These are phyloP conservation scores for Castanea crenata DNA, from an alignment of 306 rosid species.

Conservation along the genomic window DNA sequence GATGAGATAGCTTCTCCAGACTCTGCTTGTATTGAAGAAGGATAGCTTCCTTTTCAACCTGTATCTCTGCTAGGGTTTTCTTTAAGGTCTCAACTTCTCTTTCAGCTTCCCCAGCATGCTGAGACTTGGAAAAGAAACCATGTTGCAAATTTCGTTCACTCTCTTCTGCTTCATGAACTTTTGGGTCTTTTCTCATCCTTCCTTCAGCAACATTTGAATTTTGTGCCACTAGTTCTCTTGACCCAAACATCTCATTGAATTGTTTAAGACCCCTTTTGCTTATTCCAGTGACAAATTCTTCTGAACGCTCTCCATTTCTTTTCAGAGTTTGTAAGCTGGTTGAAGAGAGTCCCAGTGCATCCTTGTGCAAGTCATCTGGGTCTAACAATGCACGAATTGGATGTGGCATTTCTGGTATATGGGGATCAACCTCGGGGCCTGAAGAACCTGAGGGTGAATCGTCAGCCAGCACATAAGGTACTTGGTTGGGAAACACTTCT, in stretches of 20 bases:
- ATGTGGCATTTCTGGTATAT: slow-evolving; percentile 57
- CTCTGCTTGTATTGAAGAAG: slow-evolving; percentile 68
- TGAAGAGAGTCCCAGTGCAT: slow-evolving; percentile 46
- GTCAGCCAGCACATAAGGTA: slow-evolving; percentile 52
- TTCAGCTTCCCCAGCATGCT: slow-evolving; percentile 53
- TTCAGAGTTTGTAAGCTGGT: slow-evolving; percentile 29
- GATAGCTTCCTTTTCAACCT: slow-evolving; percentile 72
- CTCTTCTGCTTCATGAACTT: slow-evolving; percentile 19
- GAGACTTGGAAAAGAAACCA: slow-evolving; percentile 42
- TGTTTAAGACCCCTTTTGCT: slow-evolving; percentile 76
- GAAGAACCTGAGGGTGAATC: slow-evolving; percentile 63
- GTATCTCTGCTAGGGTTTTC: slow-evolving; percentile 55
- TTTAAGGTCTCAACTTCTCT: slow-evolving; percentile 61
- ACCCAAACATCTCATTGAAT: slow-evolving; percentile 47
- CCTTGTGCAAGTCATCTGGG: slow-evolving; percentile 55
- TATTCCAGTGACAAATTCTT: slow-evolving; percentile 35
- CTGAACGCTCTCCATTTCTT: slow-evolving; percentile 39
- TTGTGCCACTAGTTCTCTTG: slow-evolving; percentile 28
- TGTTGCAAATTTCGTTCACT: slow-evolving; percentile 15
- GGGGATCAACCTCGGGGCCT: slow-evolving; percentile 52
- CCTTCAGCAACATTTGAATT: slow-evolving; percentile 21
- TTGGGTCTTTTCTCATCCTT: slow-evolving; percentile 15
- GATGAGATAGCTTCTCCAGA: slow-evolving; percentile 61
- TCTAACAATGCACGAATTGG: slow-evolving; percentile 46
- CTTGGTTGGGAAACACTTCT: slow-evolving; percentile 86